These are phyloP conservation scores for Buxus sempervirens DNA, from an alignment of 164 flowering plant species.

Conservation along the genomic window DNA sequence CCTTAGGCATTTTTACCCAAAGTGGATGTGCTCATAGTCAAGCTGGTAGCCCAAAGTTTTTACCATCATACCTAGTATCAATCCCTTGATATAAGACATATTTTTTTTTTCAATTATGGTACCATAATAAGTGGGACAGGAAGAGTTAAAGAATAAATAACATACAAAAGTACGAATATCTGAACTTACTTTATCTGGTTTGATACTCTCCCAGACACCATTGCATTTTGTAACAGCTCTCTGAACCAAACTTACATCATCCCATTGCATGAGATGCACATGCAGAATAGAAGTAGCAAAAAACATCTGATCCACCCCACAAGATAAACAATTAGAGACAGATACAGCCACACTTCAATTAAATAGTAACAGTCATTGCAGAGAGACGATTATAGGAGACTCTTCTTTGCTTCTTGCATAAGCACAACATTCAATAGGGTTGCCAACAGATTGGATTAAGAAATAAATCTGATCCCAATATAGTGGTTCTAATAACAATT, in stretches of 20 bases:
- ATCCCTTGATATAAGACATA: too few species aligned
- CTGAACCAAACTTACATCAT: slow-evolving; percentile 54
- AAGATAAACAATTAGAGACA: slow-evolving; percentile 6
- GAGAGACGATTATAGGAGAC: neutral
- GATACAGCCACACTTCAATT: neutral
- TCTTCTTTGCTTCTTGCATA: neutral
- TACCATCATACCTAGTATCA: too few species aligned
- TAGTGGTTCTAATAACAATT: too few species aligned
- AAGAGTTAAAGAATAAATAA: neutral
- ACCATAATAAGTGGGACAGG: neutral
- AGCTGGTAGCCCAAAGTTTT: too few species aligned
- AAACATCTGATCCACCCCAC: slow-evolving; percentile 57
- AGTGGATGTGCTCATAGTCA: too few species aligned
- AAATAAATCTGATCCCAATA: too few species aligned
- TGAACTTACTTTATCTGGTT: slow-evolving; percentile 53
- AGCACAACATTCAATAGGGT: too few species aligned
- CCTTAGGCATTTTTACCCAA: too few species aligned
- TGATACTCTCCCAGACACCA: slow-evolving; percentile 64
- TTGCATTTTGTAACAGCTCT: slow-evolving; percentile 56
- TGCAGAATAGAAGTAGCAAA: slow-evolving; percentile 81
- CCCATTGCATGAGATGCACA: slow-evolving; percentile 91
- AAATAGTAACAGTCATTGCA: neutral
- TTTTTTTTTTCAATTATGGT: too few species aligned
- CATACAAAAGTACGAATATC: neutral
- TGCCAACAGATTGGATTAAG: too few species aligned